These are phyloP conservation scores for Suillus clintonianus DNA, from an alignment of 768 basidiomycete species.

Conservation along the genomic window DNA sequence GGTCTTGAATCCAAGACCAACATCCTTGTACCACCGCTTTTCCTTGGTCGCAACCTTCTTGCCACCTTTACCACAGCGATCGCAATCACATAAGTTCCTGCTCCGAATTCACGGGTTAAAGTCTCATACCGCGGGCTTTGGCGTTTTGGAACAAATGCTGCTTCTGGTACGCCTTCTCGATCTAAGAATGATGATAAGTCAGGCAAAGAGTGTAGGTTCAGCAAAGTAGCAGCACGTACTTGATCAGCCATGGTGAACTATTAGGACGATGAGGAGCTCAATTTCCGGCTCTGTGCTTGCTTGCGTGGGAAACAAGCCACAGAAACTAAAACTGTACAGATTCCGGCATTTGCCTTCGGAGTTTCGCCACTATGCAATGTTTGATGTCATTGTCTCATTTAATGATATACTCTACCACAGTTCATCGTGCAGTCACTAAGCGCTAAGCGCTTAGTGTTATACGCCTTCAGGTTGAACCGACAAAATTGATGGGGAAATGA, in stretches of 20 bases:
- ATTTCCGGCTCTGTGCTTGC: slow-evolving; percentile 5
- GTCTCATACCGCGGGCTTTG: slow-evolving; percentile 83
- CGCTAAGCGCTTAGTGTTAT: neutral
- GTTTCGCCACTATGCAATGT: neutral
- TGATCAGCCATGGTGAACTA: slow-evolving; percentile 59
- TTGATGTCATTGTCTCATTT: neutral
- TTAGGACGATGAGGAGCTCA: slow-evolving; percentile 10
- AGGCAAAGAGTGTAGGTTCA: neutral
- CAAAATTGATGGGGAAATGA: neutral
- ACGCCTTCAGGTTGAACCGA: neutral
- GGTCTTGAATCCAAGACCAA: slow-evolving; percentile 96
- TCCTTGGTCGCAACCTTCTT: slow-evolving; percentile 94
- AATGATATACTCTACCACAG: neutral
- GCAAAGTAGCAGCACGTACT: slow-evolving; percentile 35
- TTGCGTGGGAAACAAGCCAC: slow-evolving; percentile 38
- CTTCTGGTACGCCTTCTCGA: slow-evolving; percentile 98
- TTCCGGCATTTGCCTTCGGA: slow-evolving; percentile 34
- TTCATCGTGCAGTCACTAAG: neutral
- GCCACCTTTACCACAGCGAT: slow-evolving; percentile 46
- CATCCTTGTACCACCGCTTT: slow-evolving; percentile 99
- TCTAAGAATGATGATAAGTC: slow-evolving; percentile 42
- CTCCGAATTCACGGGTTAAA: slow-evolving; percentile 9
- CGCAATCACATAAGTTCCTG: slow-evolving; percentile 11
- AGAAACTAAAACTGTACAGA: slow-evolving; percentile 41
- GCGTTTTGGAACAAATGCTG: slow-evolving; percentile 98